Percentiles rank a stretch among this genome's conserved stretches.
Conservation (phyloP, 441 rosid species). For the Gossypium trilobum region DNA sequence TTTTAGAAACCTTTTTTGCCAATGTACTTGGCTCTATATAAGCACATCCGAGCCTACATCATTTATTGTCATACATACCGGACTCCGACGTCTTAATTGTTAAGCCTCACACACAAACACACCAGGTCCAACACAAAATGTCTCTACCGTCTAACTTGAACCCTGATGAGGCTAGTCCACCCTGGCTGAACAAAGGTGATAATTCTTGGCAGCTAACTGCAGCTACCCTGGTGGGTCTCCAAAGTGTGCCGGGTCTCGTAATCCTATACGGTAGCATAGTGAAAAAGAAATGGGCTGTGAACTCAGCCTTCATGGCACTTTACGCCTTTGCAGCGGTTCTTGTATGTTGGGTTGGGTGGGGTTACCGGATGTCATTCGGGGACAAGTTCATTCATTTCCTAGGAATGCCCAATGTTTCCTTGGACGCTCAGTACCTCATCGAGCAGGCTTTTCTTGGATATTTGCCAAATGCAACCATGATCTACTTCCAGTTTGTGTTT, state of each 20-base stretch:
- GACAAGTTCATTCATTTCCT: slow-evolving; percentile 22
- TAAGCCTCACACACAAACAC: neutral
- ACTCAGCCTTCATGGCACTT: slow-evolving; percentile 71
- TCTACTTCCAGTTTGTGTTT: slow-evolving; percentile 48
- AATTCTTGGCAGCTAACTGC: slow-evolving; percentile 63
- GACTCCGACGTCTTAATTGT: neutral
- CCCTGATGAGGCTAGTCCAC: slow-evolving; percentile 28
- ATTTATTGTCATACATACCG: neutral
- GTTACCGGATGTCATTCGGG: slow-evolving; percentile 45
- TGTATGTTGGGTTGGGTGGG: slow-evolving; percentile 64
- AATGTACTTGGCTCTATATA: slow-evolving; percentile 2
- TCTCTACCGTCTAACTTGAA: slow-evolving; percentile 28
- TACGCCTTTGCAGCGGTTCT: slow-evolving; percentile 53
- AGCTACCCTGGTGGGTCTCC: slow-evolving; percentile 50
- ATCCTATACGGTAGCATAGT: slow-evolving; percentile 57
- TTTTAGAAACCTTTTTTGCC: neutral
- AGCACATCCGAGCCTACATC: neutral
- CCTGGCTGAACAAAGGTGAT: slow-evolving; percentile 44
- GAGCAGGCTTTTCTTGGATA: neutral
- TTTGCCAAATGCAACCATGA: slow-evolving; percentile 42
- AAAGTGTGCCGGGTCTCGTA: slow-evolving; percentile 56
- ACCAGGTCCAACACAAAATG: slow-evolving; percentile 5
- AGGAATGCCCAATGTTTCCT: slow-evolving; percentile 30
- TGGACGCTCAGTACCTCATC: slow-evolving; percentile 29
- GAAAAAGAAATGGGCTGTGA: slow-evolving; percentile 65